Base-by-base conservation (phyloP, 2,329 filamentous ascomycete species). In the Ambrosiella xylebori region DNA sequence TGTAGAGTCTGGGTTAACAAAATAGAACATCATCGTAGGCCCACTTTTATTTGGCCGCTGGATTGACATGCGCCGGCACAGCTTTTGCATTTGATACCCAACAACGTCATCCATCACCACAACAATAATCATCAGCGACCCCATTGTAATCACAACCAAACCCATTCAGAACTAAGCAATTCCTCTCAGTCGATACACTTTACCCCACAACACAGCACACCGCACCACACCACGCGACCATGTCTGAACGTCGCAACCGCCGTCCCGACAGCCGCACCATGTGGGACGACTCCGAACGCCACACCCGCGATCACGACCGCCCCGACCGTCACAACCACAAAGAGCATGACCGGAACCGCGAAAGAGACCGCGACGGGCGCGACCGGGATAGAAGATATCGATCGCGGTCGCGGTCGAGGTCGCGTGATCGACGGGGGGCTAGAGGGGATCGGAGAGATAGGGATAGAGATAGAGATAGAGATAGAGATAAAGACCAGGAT, bases 221-320 rank as follows among this genome's bases (percentile, higher is more conserved):
- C 19, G 27, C 27, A 27, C 27, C 27, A 27, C 27, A 27, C 27
- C 27, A 27, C 40, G 44, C 44, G 11, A 53, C 27, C 7, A 53
- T 53, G 51, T 53, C 51, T 9, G 51, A 53, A 36, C 50, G 51
- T 27, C 55, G 59, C 36, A 61, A 62, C 35, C 66, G 68, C 56
- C 67, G 70, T 51, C 66, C 67, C 27, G 80, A 84, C 63, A 80
- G 76, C 67, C 76, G 76, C 55, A 73, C 78, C 56, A 80, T 80
- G 75, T 80, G 79, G 78, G 81, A 85, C 61, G 74, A 77, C 47
- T 69, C 73, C 9, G 72, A 74, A 57, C 70, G 71, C 15, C 69
- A 68, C 57, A 67, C 68, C 57, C 63, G 65, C 56, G 27, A 11
- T n/a, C 53, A 36, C 36, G 45, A 12, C 12, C n/a, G 5, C 3